Conservation (phyloP, 2,329 filamentous ascomycete genomes). For the Fusarium luffae region DNA sequence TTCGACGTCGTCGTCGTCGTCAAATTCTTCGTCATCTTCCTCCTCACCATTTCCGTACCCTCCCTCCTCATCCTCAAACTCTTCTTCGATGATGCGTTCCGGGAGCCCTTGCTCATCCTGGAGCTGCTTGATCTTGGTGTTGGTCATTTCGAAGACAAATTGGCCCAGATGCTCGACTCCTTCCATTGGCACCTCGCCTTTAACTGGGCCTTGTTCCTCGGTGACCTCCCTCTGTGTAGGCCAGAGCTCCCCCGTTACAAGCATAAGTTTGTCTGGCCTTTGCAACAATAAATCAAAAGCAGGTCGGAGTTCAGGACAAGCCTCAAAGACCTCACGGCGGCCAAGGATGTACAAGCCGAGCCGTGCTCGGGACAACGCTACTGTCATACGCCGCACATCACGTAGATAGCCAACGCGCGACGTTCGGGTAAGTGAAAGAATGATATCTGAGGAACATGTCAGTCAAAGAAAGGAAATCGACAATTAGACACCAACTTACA, state of each 20-base stretch:
- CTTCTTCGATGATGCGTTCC: constrained; percentile 45
- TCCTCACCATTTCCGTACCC: constrained; percentile 46
- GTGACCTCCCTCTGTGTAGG: constrained; percentile 68
- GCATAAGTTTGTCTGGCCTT: constrained; percentile 81
- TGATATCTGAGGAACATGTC: constrained; percentile 73
- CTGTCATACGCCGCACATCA: constrained; percentile 91
- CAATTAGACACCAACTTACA: constrained; percentile 69
- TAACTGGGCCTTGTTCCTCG: constrained; percentile 56
- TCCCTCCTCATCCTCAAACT: constrained; percentile 48
- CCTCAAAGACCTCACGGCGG: constrained; percentile 86
- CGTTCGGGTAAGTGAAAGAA: constrained; percentile 91
- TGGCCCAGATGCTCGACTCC: constrained; percentile 93
- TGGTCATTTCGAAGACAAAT: constrained; percentile 97
- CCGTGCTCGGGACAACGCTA: constrained; percentile 91
- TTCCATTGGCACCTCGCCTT: constrained; percentile 79
- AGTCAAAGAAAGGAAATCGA: constrained; percentile 18
- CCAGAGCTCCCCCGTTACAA: constrained; percentile 89
- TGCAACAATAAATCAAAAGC: constrained; percentile 83
- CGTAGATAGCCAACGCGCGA: constrained; percentile 90
- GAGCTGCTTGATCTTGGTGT: constrained; percentile 65
- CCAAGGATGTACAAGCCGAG: constrained; percentile 93
- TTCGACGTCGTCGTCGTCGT: constrained; percentile 46
- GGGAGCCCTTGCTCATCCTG: constrained; percentile 51
- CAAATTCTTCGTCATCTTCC: constrained; percentile 48
- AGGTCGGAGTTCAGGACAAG: constrained; percentile 85